Evolutionary conservation across 2,329 filamentous ascomycete species (phyloP).

Genomic region (Fusarium circinatum): DNA sequence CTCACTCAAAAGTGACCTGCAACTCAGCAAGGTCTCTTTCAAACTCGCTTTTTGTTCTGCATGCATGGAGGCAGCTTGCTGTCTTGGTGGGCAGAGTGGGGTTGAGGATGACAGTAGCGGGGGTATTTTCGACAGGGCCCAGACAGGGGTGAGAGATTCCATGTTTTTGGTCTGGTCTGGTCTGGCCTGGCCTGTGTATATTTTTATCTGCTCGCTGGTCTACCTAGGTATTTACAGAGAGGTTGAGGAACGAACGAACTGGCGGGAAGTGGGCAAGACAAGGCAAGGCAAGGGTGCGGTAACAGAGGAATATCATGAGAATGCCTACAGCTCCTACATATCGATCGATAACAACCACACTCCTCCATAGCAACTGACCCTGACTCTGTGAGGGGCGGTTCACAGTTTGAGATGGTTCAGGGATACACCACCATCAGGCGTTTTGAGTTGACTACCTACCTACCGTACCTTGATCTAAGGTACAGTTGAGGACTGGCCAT

Average conservation of each 20-base stretch:
- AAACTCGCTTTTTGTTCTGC: not conserved
- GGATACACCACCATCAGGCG: conserved; percentile 37
- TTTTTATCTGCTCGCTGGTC: not conserved
- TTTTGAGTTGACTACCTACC: conserved; percentile 37
- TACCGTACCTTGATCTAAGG: not conserved
- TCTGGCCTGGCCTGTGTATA: not conserved
- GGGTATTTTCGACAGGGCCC: conserved; percentile 30
- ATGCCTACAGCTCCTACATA: not conserved
- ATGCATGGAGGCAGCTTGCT: conserved; percentile 4
- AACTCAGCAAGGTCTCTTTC: not conserved
- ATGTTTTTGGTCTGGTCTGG: conserved; percentile 5
- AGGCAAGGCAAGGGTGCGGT: not conserved
- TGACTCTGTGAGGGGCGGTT: not conserved
- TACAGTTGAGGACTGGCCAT: not conserved
- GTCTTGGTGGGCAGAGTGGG: conserved; percentile 35
- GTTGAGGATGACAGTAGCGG: conserved; percentile 39
- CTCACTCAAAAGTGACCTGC: not conserved
- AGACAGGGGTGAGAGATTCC: not conserved
- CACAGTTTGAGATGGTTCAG: conserved; percentile 32
- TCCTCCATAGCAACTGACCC: conserved; percentile 6
- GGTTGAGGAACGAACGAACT: not conserved
- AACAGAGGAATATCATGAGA: not conserved
- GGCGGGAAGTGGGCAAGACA: not conserved
- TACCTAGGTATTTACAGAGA: not conserved
- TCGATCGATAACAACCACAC: not conserved